Percentiles rank a stretch among this genome's conserved stretches.
Conservation (phyloP, 2,329 filamentous ascomycete species). For the Hypoxylon sp. region DNA sequence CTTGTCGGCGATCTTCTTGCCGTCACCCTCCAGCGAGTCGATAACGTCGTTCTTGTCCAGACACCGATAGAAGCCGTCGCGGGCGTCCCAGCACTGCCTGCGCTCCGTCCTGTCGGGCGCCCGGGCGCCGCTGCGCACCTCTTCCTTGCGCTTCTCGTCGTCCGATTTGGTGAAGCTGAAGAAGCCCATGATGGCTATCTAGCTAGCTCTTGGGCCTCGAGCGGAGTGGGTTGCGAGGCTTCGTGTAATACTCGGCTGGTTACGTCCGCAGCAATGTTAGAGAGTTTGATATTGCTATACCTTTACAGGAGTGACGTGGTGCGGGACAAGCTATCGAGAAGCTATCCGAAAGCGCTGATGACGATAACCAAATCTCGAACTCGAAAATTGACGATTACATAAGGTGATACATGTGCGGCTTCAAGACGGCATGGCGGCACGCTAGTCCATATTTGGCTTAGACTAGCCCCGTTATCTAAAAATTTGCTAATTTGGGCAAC, state of each 20-base stretch:
- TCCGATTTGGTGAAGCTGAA: conserved; percentile 54
- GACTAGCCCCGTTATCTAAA: background rate
- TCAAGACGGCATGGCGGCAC: background rate
- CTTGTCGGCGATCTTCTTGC: conserved; percentile 61
- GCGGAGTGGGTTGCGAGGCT: background rate
- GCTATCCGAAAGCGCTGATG: background rate
- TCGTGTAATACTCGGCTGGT: no score
- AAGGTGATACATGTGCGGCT: conserved; percentile 2
- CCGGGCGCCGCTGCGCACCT: conserved; percentile 65
- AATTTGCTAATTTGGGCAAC: conserved; percentile 5
- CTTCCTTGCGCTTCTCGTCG: conserved; percentile 58
- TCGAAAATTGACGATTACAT: conserved; percentile 13
- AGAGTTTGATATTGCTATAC: background rate
- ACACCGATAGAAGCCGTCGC: conserved; percentile 88
- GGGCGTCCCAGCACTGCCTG: conserved; percentile 84
- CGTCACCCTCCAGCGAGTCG: conserved; percentile 68
- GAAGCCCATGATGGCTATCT: conserved; percentile 58
- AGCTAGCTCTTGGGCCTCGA: background rate
- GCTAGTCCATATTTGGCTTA: background rate
- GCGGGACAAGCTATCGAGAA: conserved; percentile 6
- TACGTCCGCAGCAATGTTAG: background rate
- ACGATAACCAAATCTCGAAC: background rate
- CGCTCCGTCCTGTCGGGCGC: conserved; percentile 88
- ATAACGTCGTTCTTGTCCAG: conserved; percentile 83
- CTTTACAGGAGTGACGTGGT: conserved; percentile 5